Percentiles rank a stretch among this genome's conserved stretches.
These are phyloP conservation scores for Cladosporium halotolerans DNA, from an alignment of 2,329 filamentous ascomycete species.

Conservation along the genomic window DNA sequence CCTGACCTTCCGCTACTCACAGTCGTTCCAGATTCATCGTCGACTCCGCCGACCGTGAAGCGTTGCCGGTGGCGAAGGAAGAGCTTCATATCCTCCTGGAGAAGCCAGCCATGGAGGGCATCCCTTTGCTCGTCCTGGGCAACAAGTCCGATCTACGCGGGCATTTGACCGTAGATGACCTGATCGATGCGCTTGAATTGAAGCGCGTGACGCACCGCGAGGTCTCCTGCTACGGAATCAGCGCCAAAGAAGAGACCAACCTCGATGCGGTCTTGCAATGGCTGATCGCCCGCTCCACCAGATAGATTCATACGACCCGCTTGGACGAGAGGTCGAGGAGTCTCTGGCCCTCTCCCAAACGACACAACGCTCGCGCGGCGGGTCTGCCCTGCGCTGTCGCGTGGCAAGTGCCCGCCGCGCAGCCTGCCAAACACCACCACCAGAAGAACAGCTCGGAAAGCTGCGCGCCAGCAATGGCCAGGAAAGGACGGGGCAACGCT, in stretches of 20 bases:
- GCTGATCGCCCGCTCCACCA: slow-evolving; percentile 82
- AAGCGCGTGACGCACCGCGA: slow-evolving; percentile 86
- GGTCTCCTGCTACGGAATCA: slow-evolving; percentile 97
- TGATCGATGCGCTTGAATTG: slow-evolving; percentile 88
- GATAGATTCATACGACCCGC: slow-evolving; percentile 38
- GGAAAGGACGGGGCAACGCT: neutral
- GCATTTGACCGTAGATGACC: slow-evolving; percentile 85
- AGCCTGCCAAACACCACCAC: too few species aligned
- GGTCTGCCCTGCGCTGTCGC: too few species aligned
- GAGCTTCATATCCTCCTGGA: slow-evolving; percentile 85
- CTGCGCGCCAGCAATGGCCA: slow-evolving; percentile 34
- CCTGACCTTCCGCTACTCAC: neutral
- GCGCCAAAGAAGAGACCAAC: slow-evolving; percentile 97
- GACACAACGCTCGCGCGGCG: too few species aligned
- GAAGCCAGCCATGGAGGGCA: slow-evolving; percentile 77
- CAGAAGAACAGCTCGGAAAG: slow-evolving; percentile 19
- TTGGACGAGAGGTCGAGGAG: neutral
- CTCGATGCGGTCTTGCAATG: slow-evolving; percentile 94
- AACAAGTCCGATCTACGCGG: slow-evolving; percentile 96
- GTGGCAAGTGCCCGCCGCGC: too few species aligned
- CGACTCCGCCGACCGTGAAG: slow-evolving; percentile 79
- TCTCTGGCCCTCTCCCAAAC: neutral
- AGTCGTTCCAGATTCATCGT: slow-evolving; percentile 68
- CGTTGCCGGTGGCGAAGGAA: slow-evolving; percentile 78
- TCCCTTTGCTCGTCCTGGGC: slow-evolving; percentile 86